Evolutionary conservation across 441 rosid genomes (phyloP), one percentile per base, ranked within the genome.

Genomic region (Croton setiger): DNA sequence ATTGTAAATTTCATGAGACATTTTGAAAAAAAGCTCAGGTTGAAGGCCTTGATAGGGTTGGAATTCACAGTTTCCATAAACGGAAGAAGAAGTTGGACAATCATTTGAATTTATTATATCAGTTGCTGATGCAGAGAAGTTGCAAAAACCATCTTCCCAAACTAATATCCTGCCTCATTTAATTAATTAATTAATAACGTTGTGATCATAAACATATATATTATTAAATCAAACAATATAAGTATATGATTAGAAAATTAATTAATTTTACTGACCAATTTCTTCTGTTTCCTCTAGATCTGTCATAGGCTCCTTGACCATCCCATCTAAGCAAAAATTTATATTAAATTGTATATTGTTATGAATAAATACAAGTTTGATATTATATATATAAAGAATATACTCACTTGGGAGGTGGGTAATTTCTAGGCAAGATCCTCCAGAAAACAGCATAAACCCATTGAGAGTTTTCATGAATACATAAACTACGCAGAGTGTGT

Each of bases 131-230:
- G 92, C 93, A 5, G 88, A 89, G 67, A 94, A 94, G 84, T 94
- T 94, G 82, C 98, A 94, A 88, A 89, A 94, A 60, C 98, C 98
- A 79, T 94, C 98, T 80, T 94, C 98, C 98, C 98, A 94, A 53
- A 88, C 98, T 80, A 94, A 79, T 79, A 94, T 94, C 98, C 98
- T 93, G 76, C 57, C 15, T 7, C 20, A 48, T 48, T 48, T 6
- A 44, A 20, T 52, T 12, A n/a, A 0, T 9, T 44, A 23, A 12
- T 21, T 7, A 15, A 12, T 14, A 15, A 36, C 39, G 47, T 43
- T n/a, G 14, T 37, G 31, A 15, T 62, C 23, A 4, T 60, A 37
- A 12, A 11, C 51, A 45, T 18, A 20, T 9, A 45, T 18, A 20
- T 9, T 1, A 53, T n/a, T 41, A 63, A 54, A 62, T 44, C 67